Percentiles rank a stretch among this genome's conserved stretches.
These are phyloP conservation scores for Umbellularia californica DNA, from an alignment of 164 flowering plant species.

Conservation along the genomic window DNA sequence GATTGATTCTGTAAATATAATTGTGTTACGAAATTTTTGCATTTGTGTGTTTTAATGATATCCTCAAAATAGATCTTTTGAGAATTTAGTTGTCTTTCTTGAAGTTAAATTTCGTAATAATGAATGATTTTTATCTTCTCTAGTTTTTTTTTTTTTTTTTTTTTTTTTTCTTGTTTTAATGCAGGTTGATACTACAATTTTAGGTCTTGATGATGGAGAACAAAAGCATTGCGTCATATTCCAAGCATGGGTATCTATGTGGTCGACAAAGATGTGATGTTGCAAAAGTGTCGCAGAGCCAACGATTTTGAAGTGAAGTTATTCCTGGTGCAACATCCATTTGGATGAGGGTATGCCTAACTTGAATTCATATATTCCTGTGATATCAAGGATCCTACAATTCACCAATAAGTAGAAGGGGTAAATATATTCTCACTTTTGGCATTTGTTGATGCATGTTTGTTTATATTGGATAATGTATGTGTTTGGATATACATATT, in stretches of 20 bases:
- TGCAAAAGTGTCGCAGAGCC: slow-evolving; percentile 79
- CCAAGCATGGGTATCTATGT: slow-evolving; percentile 98
- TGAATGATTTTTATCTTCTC: not conserved
- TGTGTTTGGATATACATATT: no score
- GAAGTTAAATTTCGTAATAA: no score
- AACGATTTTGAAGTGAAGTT: slow-evolving; percentile 88
- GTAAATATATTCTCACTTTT: no score
- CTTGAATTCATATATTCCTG: not conserved
- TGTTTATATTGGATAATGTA: no score
- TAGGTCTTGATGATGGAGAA: slow-evolving; percentile 90
- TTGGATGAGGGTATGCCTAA: slow-evolving; percentile 68
- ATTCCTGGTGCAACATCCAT: slow-evolving; percentile 91
- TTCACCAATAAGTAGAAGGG: no score
- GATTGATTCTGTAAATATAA: no score
- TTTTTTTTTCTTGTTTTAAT: slow-evolving; percentile 1
- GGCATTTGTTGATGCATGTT: no score
- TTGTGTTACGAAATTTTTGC: no score
- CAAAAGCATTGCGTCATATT: slow-evolving; percentile 88
- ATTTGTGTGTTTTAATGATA: no score
- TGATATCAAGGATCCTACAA: no score
- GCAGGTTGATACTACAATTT: slow-evolving; percentile 73
- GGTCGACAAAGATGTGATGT: slow-evolving; percentile 87
- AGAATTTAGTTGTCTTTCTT: no score
- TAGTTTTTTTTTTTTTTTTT: not conserved
- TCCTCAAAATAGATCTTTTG: no score